Evolutionary conservation across 306 rosid genomes (phyloP).

Genomic region (Pyrus pyrifolia): DNA sequence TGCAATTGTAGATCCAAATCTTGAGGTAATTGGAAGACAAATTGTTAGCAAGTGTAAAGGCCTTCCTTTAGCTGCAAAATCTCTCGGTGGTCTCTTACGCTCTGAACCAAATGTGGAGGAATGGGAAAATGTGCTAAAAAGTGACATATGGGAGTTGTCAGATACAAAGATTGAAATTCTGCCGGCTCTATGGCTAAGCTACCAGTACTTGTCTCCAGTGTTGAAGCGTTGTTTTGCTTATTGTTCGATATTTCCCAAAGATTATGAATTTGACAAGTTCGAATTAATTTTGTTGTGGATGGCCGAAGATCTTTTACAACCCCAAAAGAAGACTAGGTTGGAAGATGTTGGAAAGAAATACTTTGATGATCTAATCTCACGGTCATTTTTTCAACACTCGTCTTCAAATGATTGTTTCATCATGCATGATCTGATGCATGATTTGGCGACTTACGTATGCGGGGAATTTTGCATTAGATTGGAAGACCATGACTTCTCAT

Average conservation of each 20-base stretch:
- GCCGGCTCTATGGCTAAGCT: slow-evolving; percentile 3
- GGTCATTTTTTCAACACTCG: not conserved
- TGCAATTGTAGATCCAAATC: not conserved
- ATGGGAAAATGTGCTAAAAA: not conserved
- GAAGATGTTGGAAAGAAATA: not conserved
- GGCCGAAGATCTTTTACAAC: not conserved
- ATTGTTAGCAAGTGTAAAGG: slow-evolving; percentile 9
- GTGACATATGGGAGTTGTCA: not conserved
- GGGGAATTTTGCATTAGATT: not conserved
- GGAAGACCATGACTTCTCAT: not conserved
- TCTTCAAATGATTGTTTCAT: not conserved
- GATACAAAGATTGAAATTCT: not conserved
- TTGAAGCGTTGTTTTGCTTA: slow-evolving; percentile 14
- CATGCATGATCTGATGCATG: not conserved
- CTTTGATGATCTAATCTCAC: not conserved
- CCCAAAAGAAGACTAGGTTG: not conserved
- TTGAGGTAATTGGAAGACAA: not conserved
- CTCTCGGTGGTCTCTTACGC: not conserved
- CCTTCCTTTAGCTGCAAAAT: not conserved
- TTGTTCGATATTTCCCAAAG: not conserved
- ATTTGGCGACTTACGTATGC: not conserved
- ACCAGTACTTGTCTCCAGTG: not conserved
- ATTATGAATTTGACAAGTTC: not conserved
- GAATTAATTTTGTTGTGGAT: not conserved
- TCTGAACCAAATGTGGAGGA: not conserved